Evolutionary conservation across 2,329 filamentous ascomycete genomes (phyloP), one percentile per base, ranked within the genome.

Genomic region (Thermothelomyces thermophilus): DNA sequence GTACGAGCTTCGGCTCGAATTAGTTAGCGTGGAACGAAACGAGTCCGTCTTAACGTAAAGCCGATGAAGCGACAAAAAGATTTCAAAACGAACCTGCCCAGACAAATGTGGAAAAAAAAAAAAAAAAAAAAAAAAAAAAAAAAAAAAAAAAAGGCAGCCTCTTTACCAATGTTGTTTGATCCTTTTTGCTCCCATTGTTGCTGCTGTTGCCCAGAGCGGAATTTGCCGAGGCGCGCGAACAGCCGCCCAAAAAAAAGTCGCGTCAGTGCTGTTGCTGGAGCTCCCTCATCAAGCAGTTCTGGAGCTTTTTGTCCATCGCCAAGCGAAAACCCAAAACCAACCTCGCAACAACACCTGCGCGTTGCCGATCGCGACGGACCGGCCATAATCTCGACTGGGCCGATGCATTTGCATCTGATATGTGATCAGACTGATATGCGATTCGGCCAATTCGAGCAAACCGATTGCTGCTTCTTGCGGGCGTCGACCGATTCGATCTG

Each of bases 381-480:
- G 34, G 33, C 35, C 48, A 19, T 8, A 14, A 13, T 7, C n/a
- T 24, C 34, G 26, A 39, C 16, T 34, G 24, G 17, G 11, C 22
- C 22, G 13, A 19, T 24, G 33, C 17, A 9, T 19, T 33, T 20
- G 2, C 11, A 16, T 20, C 22, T 20, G n/a, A 33, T 17, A 44
- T 40, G 41, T 24, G 33, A 43, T 20, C n/a, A n/a, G n/a, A n/a
- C n/a, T n/a, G n/a, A 33, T 17, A 44, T 40, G 41, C 17, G 33
- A 43, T 20, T 16, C 34, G 46, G 62, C 59, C 47, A 57, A 58
- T 26, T 62, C 64, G 17, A 68, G 64, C 33, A 60, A 26, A 19
- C 13, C 16, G 20, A 47, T 14, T 11, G 4, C 45, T 26, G 10
- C 37, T 3, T 19, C 28, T 6, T 8, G n/a, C 30, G 19, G 14